Conservation (phyloP, 768 basidiomycete genomes). For the Suillus americanus region DNA sequence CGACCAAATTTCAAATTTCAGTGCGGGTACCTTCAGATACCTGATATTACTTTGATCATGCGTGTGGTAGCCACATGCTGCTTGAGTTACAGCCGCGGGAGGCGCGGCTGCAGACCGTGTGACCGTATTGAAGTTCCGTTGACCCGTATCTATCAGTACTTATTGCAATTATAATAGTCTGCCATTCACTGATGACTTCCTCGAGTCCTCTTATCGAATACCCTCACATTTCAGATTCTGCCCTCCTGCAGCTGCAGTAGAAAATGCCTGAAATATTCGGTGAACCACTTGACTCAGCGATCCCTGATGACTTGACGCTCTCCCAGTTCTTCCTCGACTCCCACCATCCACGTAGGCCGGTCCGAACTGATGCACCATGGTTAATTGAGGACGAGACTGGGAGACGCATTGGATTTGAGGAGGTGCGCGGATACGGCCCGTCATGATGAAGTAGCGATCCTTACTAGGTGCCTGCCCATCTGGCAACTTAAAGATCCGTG, state of each 20-base stretch:
- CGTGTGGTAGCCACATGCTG: background rate
- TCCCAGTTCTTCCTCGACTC: slow-evolving; percentile 65
- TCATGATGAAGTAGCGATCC: background rate
- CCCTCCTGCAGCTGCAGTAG: background rate
- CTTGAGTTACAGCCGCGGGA: no score
- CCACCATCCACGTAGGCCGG: slow-evolving; percentile 43
- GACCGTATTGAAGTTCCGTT: background rate
- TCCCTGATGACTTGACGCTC: slow-evolving; percentile 63
- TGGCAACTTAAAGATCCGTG: slow-evolving; percentile 30
- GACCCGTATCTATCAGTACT: background rate
- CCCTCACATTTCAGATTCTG: background rate
- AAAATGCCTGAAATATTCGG: slow-evolving; percentile 28
- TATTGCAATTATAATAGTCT: background rate
- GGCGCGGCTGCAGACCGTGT: no score
- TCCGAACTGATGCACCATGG: slow-evolving; percentile 48
- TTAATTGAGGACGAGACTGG: slow-evolving; percentile 61
- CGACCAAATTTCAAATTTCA: background rate
- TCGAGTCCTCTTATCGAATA: background rate
- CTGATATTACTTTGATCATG: no score
- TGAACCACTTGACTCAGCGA: slow-evolving; percentile 32
- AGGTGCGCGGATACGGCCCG: slow-evolving; percentile 37
- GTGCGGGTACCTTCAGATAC: background rate
- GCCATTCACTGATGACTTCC: background rate
- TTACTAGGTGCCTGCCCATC: background rate
- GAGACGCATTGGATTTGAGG: slow-evolving; percentile 41